phyloP scores from a whole-genome alignment of 768 basidiomycete species.

The Mycena galopus region DNA sequence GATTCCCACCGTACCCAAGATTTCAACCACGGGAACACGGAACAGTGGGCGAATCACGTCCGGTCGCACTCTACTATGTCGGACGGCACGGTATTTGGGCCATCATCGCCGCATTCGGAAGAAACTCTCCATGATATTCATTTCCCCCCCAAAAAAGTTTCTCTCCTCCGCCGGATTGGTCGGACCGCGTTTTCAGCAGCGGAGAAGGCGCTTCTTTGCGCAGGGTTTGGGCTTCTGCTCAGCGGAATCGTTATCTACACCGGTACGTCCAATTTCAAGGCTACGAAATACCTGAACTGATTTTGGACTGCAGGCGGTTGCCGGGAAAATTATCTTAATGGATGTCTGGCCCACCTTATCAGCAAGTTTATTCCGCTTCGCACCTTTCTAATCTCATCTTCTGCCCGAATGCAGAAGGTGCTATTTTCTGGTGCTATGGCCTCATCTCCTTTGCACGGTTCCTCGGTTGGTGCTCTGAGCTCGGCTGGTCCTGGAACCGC shows the following conservation, averaged over 20 bases:
- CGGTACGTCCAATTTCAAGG: conserved; percentile 50
- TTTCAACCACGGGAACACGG: conserved; percentile 55
- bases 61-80: conserved; percentile 57
- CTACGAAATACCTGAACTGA: neutral
- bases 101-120: conserved; percentile 66
- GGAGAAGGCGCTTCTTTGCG: conserved; percentile 77
- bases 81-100: conserved; percentile 66
- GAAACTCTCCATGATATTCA: conserved; percentile 67
- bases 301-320: conserved; percentile 69
- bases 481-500: conserved; percentile 97
- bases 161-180: conserved; percentile 57
- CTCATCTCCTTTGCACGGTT: conserved; percentile 93
- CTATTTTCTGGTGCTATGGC: conserved; percentile 94
- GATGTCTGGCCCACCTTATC: conserved; percentile 91
- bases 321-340: conserved; percentile 81
- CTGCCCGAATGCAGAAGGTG: conserved; percentile 70
- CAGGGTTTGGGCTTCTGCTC: conserved; percentile 75
- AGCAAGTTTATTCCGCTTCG: conserved; percentile 63
- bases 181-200: conserved; percentile 62
- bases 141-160: conserved; percentile 34
- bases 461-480: conserved; percentile 86
- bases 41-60: conserved; percentile 68
- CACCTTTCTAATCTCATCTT: conserved; percentile 1
- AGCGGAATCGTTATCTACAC: conserved; percentile 87
- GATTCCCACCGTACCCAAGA: conserved; percentile 47